Percentiles rank a stretch among this genome's conserved stretches.
These are phyloP conservation scores for Ostreobium quekettii DNA, from an alignment of 139 green algal genomes.

Conservation along the genomic window DNA sequence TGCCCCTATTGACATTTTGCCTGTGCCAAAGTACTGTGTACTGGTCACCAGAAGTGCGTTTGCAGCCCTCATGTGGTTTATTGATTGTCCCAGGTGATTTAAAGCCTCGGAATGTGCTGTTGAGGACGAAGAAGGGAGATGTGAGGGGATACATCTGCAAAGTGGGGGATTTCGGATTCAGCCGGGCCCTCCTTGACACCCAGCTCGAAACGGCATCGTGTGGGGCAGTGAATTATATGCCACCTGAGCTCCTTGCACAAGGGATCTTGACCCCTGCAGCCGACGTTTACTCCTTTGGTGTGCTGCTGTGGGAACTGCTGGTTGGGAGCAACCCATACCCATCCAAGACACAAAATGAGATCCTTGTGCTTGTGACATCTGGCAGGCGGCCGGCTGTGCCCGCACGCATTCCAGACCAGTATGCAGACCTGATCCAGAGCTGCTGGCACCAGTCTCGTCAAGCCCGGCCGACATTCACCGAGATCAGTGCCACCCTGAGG, in stretches of 20 bases:
- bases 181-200: constrained; percentile 12
- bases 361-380: background rate
- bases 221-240: constrained; percentile 33
- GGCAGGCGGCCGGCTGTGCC: background rate
- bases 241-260: constrained; percentile 28
- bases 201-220: constrained; percentile 29
- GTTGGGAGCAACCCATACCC: background rate
- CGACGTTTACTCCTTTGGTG: constrained; percentile 38
- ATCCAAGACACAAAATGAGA: background rate
- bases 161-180: constrained; percentile 13
- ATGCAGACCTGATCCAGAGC: constrained; percentile 3
- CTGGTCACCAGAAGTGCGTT: too few relatives aligned
- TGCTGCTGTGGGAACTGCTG: constrained; percentile 26
- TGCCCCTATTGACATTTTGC: too few relatives aligned
- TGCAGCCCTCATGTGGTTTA: too few relatives aligned
- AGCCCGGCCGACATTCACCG: constrained; percentile 1
- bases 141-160: constrained; percentile 16
- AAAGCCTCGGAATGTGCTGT: constrained; percentile 9
- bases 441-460: constrained; percentile 5
- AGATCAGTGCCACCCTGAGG: background rate
- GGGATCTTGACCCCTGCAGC: constrained; percentile 20
- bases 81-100: too few relatives aligned
- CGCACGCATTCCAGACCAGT: background rate
- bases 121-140: background rate
- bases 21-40: too few relatives aligned